Evolutionary conservation across 1,284 basidiomycete genomes (phyloP).

Genomic region (Phaffia rhodozyma): DNA sequence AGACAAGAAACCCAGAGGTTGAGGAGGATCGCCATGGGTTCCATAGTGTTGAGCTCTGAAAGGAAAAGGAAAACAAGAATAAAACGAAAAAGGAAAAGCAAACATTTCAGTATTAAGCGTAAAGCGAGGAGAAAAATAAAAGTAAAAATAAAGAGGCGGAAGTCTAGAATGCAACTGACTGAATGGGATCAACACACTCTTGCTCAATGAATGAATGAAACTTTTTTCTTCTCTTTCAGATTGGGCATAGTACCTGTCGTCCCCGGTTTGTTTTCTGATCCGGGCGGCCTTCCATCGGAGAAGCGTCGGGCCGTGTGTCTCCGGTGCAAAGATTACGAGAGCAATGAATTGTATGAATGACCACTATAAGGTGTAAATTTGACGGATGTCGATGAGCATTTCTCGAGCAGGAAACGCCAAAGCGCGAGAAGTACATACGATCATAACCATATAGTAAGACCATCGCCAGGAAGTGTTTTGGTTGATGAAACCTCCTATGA

Average conservation of each 20-base stretch:
- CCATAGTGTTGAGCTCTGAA: conserved; percentile 52
- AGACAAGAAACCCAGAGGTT: conserved; percentile 51
- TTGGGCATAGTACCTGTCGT: conserved; percentile 47
- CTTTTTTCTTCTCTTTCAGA: conserved; percentile 42
- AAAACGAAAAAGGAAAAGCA: background rate
- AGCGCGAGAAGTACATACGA: conserved; percentile 25
- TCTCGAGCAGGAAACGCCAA: conserved; percentile 18
- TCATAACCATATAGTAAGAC: conserved; percentile 58
- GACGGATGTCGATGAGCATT: conserved; percentile 8
- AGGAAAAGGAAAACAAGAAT: background rate
- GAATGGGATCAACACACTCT: conserved; percentile 57
- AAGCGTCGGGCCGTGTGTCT: conserved; percentile 59
- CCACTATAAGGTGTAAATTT: conserved; percentile 25
- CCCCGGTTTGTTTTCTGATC: conserved; percentile 43
- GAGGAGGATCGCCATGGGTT: conserved; percentile 63
- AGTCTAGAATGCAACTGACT: conserved; percentile 35
- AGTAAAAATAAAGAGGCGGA: background rate
- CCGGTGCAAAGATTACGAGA: conserved; percentile 48
- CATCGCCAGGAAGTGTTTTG: conserved; percentile 59
- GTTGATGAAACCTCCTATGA: conserved; percentile 41
- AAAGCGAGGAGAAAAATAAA: background rate
- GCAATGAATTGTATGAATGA: conserved; percentile 32
- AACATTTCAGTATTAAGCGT: background rate
- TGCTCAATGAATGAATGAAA: conserved; percentile 40
- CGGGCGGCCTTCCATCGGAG: conserved; percentile 45